Evolutionary conservation across 2,329 filamentous ascomycete genomes (phyloP).

Genomic region (Aspergillus ochraceus): DNA sequence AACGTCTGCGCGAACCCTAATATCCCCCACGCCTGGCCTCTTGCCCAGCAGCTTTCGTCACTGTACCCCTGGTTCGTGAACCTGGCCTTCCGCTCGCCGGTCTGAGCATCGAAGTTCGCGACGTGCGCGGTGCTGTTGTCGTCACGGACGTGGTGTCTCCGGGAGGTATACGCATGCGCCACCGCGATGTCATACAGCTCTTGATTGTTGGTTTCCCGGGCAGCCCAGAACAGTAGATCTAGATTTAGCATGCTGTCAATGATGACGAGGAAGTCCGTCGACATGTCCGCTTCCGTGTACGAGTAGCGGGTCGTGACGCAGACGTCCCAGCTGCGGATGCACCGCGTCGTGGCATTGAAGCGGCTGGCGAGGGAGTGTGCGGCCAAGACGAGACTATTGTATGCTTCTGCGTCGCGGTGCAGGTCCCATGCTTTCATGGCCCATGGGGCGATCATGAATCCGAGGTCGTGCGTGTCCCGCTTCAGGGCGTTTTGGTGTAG

Average conservation of each 20-base stretch:
- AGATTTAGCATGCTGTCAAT: conserved; percentile 48
- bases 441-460: conserved; percentile 55
- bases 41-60: conserved; percentile 26
- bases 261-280: conserved; percentile 42
- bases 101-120: conserved; percentile 44
- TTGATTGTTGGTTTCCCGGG: conserved; percentile 31
- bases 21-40: conserved; percentile 29
- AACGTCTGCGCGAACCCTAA: conserved; percentile 43
- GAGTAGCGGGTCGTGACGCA: conserved; percentile 35
- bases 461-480: conserved; percentile 56
- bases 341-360: conserved; percentile 35
- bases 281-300: conserved; percentile 29
- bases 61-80: conserved; percentile 28
- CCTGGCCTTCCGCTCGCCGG: conserved; percentile 32
- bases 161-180: conserved; percentile 42
- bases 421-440: conserved; percentile 51
- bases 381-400: conserved; percentile 31
- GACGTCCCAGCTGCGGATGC: conserved; percentile 47
- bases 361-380: conserved; percentile 40
- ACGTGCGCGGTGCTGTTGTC: conserved; percentile 27
- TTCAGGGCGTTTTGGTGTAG: conserved; percentile 41
- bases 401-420: conserved; percentile 37
- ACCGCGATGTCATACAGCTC: conserved; percentile 18
- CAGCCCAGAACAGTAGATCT: conserved; percentile 41
- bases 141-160: conserved; percentile 40